phyloP scores from a whole-genome alignment of 805 yeast genomes.

The Spathaspora sp. region DNA sequence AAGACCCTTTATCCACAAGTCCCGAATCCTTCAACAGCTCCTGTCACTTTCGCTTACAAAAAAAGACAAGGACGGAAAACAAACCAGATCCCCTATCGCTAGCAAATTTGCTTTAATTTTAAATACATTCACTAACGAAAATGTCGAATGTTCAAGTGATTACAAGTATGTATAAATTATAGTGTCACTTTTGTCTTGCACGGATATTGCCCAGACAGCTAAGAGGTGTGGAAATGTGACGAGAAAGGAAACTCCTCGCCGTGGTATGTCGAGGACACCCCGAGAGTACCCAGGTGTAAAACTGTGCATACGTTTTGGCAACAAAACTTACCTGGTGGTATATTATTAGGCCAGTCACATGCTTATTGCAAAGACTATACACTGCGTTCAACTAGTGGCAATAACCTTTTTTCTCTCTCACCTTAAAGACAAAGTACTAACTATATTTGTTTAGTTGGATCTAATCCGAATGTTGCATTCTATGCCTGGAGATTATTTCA shows the following conservation, averaged over 20 bases:
- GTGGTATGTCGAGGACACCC: not conserved
- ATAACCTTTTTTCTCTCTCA: not conserved
- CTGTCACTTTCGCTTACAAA: not conserved
- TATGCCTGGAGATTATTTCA: slow-evolving; percentile 56
- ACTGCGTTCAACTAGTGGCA: too few species aligned
- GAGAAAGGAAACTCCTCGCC: not conserved
- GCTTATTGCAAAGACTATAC: too few species aligned
- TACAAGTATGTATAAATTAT: not conserved
- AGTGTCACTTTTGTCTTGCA: not conserved
- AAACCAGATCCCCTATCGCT: too few species aligned
- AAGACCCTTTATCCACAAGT: not conserved
- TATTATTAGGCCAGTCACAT: too few species aligned
- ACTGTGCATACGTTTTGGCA: too few species aligned
- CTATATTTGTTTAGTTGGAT: slow-evolving; percentile 34
- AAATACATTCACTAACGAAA: not conserved
- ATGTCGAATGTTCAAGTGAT: slow-evolving; percentile 1
- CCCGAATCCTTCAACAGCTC: not conserved
- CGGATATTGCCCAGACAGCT: not conserved
- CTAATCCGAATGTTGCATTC: slow-evolving; percentile 55
- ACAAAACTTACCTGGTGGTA: too few species aligned
- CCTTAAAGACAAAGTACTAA: slow-evolving; percentile 3
- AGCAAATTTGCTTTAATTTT: too few species aligned
- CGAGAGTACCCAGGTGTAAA: too few species aligned
- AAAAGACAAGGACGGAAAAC: not conserved
- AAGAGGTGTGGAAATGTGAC: not conserved